Base-by-base conservation (phyloP, 768 basidiomycete species). In the Lentinus brumalis region DNA sequence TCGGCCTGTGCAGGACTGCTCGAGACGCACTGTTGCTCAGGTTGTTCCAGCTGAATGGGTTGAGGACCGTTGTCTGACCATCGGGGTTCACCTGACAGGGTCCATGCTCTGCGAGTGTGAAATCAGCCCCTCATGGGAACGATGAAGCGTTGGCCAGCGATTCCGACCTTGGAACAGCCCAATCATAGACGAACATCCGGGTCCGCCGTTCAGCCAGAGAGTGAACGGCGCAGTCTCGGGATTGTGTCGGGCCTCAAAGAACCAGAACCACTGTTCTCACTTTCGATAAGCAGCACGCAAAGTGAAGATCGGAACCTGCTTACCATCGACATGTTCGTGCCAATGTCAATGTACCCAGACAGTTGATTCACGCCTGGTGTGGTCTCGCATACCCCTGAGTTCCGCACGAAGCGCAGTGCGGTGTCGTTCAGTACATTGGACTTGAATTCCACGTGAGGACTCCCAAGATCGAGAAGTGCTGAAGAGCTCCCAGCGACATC, bases 31-130 rank as follows among this genome's bases (percentile, higher is more conserved):
- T 81, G 62, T 89, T 89, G 73, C 82, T 86, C 53, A 84, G 67
- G 55, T 82, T 84, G 66, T 88, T 89, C 88, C 88, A 89, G 57
- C 87, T 87, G 71, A 78, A 86, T 0, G 87, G 85, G 64, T 90
- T 89, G 46, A 85, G 65, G 16, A 71, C 74, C 0, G 86, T 86
- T 2, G 81, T 79, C 38, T 73, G 70, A 9, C 79, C 78, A 62
- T 87, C 86, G 5, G 78, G 66, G 64, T 83, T 84, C 32, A 89
- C 86, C 3, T 71, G 59, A 57, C 88, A 89, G 0, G 88, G 88
- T 16, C 87, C 86, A 57, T 88, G 77, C 64, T 89, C 87, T 85
- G 59, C 4, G 26, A 7, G 12, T 14, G 31, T 26, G 15, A 42
- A 9, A 12, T 21, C 12, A 32, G 39, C 15, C 0, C 12, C 12